Evolutionary conservation across 371 early-diverging fungal species (phyloP).

Genomic region (Umbelopsis sp.): DNA sequence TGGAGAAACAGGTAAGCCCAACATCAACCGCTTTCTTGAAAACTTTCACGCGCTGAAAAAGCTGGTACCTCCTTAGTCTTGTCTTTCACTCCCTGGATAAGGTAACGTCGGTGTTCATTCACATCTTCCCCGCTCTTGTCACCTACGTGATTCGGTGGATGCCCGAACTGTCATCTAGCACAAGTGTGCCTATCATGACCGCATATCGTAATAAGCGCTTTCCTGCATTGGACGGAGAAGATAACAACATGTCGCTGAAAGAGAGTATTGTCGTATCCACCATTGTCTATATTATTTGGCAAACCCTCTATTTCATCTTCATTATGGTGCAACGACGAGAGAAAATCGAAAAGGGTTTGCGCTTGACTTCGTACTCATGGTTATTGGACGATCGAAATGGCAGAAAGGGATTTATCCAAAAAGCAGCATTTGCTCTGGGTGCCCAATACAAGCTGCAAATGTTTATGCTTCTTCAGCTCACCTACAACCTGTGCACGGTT

Average conservation of each 20-base stretch:
- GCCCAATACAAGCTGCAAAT: conserved; percentile 58
- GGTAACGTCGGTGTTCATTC: conserved; percentile 74
- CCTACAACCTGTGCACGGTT: conserved; percentile 59
- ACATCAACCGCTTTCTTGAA: not conserved
- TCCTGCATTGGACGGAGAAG: conserved; percentile 44
- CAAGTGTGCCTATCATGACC: conserved; percentile 9
- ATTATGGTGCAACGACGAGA: conserved; percentile 63
- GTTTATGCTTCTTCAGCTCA: conserved; percentile 69
- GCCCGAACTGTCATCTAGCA: conserved; percentile 36
- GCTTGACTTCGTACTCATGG: conserved; percentile 73
- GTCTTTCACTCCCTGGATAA: conserved; percentile 78
- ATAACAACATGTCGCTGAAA: conserved; percentile 34
- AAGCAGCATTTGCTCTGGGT: conserved; percentile 54
- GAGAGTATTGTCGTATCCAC: conserved; percentile 52
- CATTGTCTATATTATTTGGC: conserved; percentile 69
- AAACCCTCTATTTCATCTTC: conserved; percentile 65
- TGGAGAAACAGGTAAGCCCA: conserved; percentile 62
- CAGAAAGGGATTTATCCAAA: conserved; percentile 50
- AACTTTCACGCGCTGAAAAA: not conserved
- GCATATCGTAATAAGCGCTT: conserved; percentile 41
- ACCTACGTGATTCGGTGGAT: conserved; percentile 69
- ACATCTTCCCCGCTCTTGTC: conserved; percentile 69
- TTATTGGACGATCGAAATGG: conserved; percentile 59
- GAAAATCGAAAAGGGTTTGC: conserved; percentile 66
- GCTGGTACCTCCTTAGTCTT: conserved; percentile 9